phyloP scores from a whole-genome alignment of 2,329 filamentous ascomycete species.

The Davidsoniella eucalypti region DNA sequence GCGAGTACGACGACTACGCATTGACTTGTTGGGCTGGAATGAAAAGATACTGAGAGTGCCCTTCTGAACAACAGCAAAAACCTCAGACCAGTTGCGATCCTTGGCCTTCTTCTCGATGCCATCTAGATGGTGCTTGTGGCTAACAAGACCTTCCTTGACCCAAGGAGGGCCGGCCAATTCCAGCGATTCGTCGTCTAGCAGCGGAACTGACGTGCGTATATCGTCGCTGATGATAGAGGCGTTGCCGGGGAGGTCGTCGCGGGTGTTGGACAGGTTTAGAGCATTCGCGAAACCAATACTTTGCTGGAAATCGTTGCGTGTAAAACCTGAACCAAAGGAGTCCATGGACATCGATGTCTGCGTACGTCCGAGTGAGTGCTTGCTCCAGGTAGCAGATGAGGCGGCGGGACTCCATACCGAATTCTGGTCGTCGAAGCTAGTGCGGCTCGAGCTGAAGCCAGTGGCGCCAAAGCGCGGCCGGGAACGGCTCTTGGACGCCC shows the following conservation, averaged over 20 bases:
- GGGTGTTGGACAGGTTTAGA: conserved; percentile 87
- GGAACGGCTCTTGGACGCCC: conserved; percentile 74
- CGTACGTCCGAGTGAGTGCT: conserved; percentile 78
- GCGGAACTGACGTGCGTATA: conserved; percentile 37
- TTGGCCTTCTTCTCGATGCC: conserved; percentile 81
- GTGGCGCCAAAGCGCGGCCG: conserved; percentile 58
- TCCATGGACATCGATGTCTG: conserved; percentile 86
- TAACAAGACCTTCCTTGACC: conserved; percentile 92
- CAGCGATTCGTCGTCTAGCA: conserved; percentile 83
- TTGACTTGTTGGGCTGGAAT: conserved; percentile 68
- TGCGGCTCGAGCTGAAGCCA: conserved; percentile 77
- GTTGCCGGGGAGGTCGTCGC: conserved; percentile 47
- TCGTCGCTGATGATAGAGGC: conserved; percentile 44
- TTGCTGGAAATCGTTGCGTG: conserved; percentile 73
- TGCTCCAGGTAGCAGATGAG: conserved; percentile 92
- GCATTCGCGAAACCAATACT: conserved; percentile 96
- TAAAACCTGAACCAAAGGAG: conserved; percentile 64
- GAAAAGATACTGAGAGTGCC: conserved; percentile 89
- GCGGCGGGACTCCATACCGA: conserved; percentile 75
- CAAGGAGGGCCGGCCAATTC: conserved; percentile 89
- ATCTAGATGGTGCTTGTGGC: conserved; percentile 93
- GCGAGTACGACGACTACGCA: conserved; percentile 41
- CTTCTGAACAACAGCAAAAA: conserved; percentile 91
- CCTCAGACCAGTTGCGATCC: conserved; percentile 86
- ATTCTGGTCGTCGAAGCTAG: conserved; percentile 79